Evolutionary conservation across 2,329 filamentous ascomycete species (phyloP), one percentile per base, ranked within the genome.

Genomic region (Periconia sp.): DNA sequence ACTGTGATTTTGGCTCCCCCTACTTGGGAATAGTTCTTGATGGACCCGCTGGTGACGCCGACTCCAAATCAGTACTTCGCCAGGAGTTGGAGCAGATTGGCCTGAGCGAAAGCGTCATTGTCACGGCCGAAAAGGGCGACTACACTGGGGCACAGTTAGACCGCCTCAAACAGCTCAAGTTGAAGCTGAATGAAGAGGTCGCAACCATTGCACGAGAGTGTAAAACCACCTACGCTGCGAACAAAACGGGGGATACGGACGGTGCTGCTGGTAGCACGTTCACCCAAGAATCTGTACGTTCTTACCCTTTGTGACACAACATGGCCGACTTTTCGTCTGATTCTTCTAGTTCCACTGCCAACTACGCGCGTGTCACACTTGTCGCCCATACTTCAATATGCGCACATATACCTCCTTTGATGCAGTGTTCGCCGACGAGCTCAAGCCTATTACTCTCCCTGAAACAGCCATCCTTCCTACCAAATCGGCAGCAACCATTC

Each of bases 351-450:
- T 37, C 13, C 46, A 44, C 20, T 83, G 81, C 63, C 65, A 58
- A n/a, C 76, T 76, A 59, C 72, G 74, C 47, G 75, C 76, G 47
- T 83, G 81, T 55, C 77, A 79, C 31, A 66, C 62, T n/a, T 83
- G 81, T 58, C 76, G 80, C 30, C 78, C 79, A 2, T 78, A 77
- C 57, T 79, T 76, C 56, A 71, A 70, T n/a, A 78, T 82, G 43
- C 75, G 79, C 3, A 61, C 76, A 33, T 80, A 71, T 61, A 69
- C 71, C 8, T 77, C 76, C 27, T 74, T 83, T 56, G 71, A 77
- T 3, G 64, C 74, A 13, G 69, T 81, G 33, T 68, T 78, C 20
- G 68, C 63, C 27, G 71, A 74, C 33, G 62, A 72, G 35, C 57
- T 72, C 17, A 49, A 66, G 20, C 64, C 74, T 1, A 27, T 78